Percentiles rank a stretch among this genome's conserved stretches.
phyloP scores from a whole-genome alignment of 306 rosid species.

The Sechiopsis laciniata region DNA sequence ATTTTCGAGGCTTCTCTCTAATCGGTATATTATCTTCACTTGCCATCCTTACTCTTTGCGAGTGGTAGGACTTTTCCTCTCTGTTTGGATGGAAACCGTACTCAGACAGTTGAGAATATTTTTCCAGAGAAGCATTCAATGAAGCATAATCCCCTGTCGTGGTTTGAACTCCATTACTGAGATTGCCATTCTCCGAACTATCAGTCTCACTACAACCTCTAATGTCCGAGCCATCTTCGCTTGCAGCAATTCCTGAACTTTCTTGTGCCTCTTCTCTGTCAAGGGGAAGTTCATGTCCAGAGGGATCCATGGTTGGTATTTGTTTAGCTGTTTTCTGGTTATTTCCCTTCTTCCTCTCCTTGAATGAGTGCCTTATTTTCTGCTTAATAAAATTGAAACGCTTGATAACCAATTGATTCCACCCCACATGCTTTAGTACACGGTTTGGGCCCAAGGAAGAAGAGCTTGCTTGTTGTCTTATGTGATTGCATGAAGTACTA shows the following conservation, averaged over 20 bases:
- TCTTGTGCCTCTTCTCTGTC: conserved; percentile 35
- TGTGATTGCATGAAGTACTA: conserved; percentile 23
- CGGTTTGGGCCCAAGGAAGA: conserved; percentile 32
- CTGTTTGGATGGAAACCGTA: conserved; percentile 37
- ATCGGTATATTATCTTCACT: conserved; percentile 43
- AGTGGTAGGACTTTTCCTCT: conserved; percentile 32
- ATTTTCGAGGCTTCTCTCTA: conserved; percentile 34
- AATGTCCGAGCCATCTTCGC: conserved; percentile 25
- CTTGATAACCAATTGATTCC: conserved; percentile 75
- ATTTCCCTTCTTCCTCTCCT: conserved; percentile 51
- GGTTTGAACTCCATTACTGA: conserved; percentile 22
- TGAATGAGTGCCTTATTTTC: conserved; percentile 57
- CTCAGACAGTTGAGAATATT: conserved; percentile 63
- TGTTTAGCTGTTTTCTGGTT: conserved; percentile 28
- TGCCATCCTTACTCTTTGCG: conserved; percentile 55
- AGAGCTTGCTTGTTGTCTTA: conserved; percentile 24
- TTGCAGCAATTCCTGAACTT: conserved; percentile 26
- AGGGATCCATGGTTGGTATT: conserved; percentile 18
- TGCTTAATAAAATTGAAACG: conserved; percentile 65
- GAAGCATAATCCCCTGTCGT: conserved; percentile 56
- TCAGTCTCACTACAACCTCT: conserved; percentile 29
- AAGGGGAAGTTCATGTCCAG: conserved; percentile 24
- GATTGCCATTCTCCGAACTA: not conserved
- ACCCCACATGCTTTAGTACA: conserved; percentile 49
- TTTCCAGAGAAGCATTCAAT: conserved; percentile 51